A percentile compares a stretch with the other conserved stretches of the same genome.
These are phyloP conservation scores for Ilex aquifolium DNA, from an alignment of 257 asterid species.

Conservation along the genomic window DNA sequence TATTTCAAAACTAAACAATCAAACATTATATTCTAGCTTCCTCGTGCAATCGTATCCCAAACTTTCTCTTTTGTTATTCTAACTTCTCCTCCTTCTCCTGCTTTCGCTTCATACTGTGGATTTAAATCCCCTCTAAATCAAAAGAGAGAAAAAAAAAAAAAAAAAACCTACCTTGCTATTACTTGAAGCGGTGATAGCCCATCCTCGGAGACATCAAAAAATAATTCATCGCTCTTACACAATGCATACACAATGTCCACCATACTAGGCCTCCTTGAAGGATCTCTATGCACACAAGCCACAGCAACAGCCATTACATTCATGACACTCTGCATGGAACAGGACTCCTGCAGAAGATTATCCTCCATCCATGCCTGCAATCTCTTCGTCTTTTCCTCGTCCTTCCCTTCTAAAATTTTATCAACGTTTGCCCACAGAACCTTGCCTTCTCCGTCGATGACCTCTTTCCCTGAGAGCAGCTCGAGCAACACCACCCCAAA, in stretches of 20 bases:
- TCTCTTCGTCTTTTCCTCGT: constrained; percentile 37
- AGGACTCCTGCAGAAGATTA: constrained; percentile 33
- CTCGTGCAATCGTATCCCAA: too few relatives aligned
- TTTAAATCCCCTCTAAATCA: too few relatives aligned
- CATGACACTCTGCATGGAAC: constrained; percentile 49
- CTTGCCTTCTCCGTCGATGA: constrained; percentile 54
- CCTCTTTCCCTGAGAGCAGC: constrained; percentile 68
- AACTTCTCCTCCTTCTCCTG: too few relatives aligned
- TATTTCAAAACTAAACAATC: too few relatives aligned
- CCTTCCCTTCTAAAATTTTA: constrained; percentile 44
- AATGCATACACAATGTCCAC: constrained; percentile 90
- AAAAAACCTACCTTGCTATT: constrained; percentile 43
- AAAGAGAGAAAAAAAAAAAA: too few relatives aligned
- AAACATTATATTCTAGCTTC: too few relatives aligned
- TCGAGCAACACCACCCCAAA: constrained; percentile 89
- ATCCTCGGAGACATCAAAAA: constrained; percentile 66
- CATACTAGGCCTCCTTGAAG: constrained; percentile 81
- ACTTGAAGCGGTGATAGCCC: constrained; percentile 62
- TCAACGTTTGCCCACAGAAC: constrained; percentile 49
- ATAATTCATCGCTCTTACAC: constrained; percentile 75
- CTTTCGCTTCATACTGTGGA: too few relatives aligned
- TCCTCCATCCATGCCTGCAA: constrained; percentile 68
- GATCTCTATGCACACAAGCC: constrained; percentile 70
- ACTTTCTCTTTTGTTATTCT: too few relatives aligned
- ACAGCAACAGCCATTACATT: constrained; percentile 58